Base-by-base conservation (phyloP, 2,329 filamentous ascomycete species). In the Ploettnerulaceae sp. region DNA sequence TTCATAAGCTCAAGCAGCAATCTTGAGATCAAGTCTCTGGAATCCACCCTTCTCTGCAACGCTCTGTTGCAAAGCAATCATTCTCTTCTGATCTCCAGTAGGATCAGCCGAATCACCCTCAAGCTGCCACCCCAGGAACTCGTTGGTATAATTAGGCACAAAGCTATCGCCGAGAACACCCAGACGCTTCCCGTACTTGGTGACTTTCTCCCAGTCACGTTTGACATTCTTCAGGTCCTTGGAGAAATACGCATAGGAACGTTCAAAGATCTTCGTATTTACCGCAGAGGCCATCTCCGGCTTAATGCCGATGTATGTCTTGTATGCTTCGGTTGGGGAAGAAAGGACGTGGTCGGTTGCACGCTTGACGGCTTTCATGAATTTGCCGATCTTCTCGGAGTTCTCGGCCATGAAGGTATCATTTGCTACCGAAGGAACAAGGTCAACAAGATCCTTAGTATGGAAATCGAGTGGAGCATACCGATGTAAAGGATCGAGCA, bases 401-500 rank as follows among this genome's bases (percentile, higher is more conserved):
- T 87, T 78, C 49, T 76, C 69, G n/a, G 70, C 63, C 34, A 89
- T 66, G 68, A 89, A 89, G 7, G 61, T 61, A 59, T 89, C 83
- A 66, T 89, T 89, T 58, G 54, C 61, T 61, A 17, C 31, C n/a
- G 3, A 12, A 28, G n/a, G 3, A 15, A 47, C 15, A 46, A 24
- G 5, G 38, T 12, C 20, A 15, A 32, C 15, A n/a, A 4, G 17
- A 24, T 5, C 7, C 9, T 32, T 1, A 2, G 6, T 17, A 5
- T 14, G 17, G 5, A 2, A 9, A 12, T n/a, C 17, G 7, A 8
- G 31, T 21, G 6, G 7, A 17, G 39, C 53, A 28, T 45, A 62
- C 81, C 84, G 54, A 89, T 89, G 72, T 89, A 89, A 31, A 89
- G 72, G 64, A 89, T 86, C 21, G 80, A 81, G 68, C 85, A 89